These are phyloP conservation scores for Tolypocladium tropicale DNA, from an alignment of 2,329 filamentous ascomycete genomes.

Conservation along the genomic window DNA sequence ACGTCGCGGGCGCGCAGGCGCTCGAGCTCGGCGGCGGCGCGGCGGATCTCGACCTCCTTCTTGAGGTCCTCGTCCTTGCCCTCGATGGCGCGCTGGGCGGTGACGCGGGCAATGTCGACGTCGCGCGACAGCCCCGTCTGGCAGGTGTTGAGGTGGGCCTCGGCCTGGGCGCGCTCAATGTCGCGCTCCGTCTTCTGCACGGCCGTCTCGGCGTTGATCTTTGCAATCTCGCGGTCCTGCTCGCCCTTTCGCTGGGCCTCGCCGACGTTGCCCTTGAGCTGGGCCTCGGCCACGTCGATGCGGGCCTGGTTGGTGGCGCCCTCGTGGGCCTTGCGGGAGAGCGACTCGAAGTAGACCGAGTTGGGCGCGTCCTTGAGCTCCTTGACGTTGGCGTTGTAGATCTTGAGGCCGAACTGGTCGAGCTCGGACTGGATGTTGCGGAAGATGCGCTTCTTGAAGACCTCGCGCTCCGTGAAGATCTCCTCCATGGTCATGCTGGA, in stretches of 20 bases:
- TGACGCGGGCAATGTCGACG: slow-evolving; percentile 65
- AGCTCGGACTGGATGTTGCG: slow-evolving; percentile 70
- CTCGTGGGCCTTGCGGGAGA: slow-evolving; percentile 76
- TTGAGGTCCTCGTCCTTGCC: slow-evolving; percentile 71
- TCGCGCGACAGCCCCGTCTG: slow-evolving; percentile 64
- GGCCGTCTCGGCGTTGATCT: slow-evolving; percentile 78
- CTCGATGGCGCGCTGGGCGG: slow-evolving; percentile 63
- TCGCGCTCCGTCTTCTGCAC: slow-evolving; percentile 79
- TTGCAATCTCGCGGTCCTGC: slow-evolving; percentile 77
- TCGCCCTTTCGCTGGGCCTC: slow-evolving; percentile 70
- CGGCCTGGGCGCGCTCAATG: slow-evolving; percentile 68
- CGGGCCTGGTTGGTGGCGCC: slow-evolving; percentile 72
- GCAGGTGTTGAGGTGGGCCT: slow-evolving; percentile 63
- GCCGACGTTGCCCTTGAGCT: slow-evolving; percentile 59
- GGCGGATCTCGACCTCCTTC: slow-evolving; percentile 65
- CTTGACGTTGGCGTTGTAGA: slow-evolving; percentile 65
- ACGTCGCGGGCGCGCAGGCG: slow-evolving; percentile 68
- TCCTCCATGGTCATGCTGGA: slow-evolving; percentile 90
- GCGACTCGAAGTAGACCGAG: slow-evolving; percentile 73
- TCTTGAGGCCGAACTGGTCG: slow-evolving; percentile 68
- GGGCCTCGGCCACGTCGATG: slow-evolving; percentile 55
- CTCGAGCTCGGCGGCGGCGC: slow-evolving; percentile 71
- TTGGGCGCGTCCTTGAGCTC: slow-evolving; percentile 75
- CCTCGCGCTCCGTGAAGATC: slow-evolving; percentile 67
- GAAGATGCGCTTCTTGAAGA: slow-evolving; percentile 68